Evolutionary conservation across 352 stramenopile genomes (phyloP), one percentile per base, ranked within the genome.

Genomic region (Phytophthora pisi): DNA sequence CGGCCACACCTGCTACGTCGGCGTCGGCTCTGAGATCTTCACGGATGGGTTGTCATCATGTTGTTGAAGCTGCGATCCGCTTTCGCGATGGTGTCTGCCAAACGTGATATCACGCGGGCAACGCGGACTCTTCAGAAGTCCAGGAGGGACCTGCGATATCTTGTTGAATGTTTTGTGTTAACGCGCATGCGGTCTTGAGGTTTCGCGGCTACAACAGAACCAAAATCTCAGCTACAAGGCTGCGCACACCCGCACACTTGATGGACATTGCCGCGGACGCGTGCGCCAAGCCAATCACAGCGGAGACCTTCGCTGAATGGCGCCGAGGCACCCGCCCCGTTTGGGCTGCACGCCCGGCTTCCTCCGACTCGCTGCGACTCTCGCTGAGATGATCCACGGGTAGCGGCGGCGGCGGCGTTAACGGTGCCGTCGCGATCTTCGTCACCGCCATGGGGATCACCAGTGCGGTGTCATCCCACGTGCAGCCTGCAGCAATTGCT

Each of bases 281-380:
- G 65, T 72, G 65, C 15, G 40, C 16, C 13, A 72, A 40, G 38
- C 65, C 65, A 72, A 72, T 72, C 52, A 65, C 16, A 64, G 54
- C 53, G 47, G 40, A 64, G 16, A 57, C 38, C 59, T 20, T 20
- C n/a, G 38, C 40, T 30, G 59, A 72, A 40, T 64, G 65, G 59
- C 16, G 46, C 26, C 52, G 47, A 64, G 65, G 52, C 65, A 60
- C 20, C 42, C 51, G 40, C 40, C 50, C 15, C 28, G 55, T 69
- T 68, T 64, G 45, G 60, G 59, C 47, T 53, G 9, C 53, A 18
- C 9, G 15, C n/a, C 54, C 40, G 63, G 49, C 42, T 65, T 60
- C 64, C 23, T 71, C 57, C 64, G 57, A 66, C 55, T 57, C 43
- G 62, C 13, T 50, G n/a, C 24, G 38, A 45, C 26, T n/a, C 26